These are phyloP conservation scores for Colletotrichum sp. DNA, from an alignment of 2,329 filamentous ascomycete species.

Conservation along the genomic window DNA sequence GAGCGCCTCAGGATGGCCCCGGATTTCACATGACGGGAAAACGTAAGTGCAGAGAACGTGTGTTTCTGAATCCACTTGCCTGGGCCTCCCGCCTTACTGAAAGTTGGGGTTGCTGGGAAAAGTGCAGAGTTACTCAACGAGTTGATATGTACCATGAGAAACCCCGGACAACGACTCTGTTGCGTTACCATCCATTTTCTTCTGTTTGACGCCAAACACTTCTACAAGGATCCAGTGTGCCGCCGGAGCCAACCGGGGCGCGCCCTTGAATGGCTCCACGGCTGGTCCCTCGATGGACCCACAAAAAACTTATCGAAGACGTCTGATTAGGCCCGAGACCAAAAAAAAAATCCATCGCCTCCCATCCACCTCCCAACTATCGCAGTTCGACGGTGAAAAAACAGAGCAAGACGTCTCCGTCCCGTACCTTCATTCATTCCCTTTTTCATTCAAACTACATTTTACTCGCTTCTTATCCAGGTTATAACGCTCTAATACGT, in stretches of 20 bases:
- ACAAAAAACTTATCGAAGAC: not conserved
- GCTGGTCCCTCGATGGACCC: not conserved
- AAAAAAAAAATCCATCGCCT: conserved; percentile 23
- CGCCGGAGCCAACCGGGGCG: not conserved
- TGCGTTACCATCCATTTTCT: not conserved
- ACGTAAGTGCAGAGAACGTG: not conserved
- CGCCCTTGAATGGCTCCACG: not conserved
- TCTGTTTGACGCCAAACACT: not conserved
- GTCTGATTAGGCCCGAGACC: conserved; percentile 4
- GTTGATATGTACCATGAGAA: not conserved
- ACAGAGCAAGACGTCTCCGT: not conserved
- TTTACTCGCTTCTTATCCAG: not conserved
- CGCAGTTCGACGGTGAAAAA: not conserved
- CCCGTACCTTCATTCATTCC: not conserved
- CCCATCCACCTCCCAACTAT: conserved; percentile 17
- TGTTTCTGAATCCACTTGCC: not conserved
- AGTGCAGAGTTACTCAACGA: not conserved
- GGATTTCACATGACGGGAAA: not conserved
- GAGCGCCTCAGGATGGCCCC: not conserved
- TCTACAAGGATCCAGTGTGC: not conserved
- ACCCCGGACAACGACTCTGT: not conserved
- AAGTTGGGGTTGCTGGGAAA: not conserved
- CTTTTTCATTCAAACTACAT: not conserved
- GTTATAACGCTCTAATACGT: not conserved
- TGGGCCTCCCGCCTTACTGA: not conserved